These are phyloP conservation scores for Henckelia pumila DNA, from an alignment of 257 asterid genomes.

Conservation along the genomic window DNA sequence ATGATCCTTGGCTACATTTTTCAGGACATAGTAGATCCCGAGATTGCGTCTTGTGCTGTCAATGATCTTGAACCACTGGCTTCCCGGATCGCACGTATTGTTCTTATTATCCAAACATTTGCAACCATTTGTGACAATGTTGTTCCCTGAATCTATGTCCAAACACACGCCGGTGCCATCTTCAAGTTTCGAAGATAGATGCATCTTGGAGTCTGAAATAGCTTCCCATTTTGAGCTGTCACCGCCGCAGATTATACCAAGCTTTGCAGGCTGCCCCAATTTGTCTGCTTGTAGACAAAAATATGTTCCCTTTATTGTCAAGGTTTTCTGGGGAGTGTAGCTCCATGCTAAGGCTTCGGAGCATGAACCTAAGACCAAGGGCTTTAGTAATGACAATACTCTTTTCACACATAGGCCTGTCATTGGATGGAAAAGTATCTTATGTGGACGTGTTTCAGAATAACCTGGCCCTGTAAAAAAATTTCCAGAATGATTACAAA, in stretches of 20 bases:
- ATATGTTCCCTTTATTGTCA: constrained; percentile 61
- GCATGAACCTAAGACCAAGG: constrained; percentile 75
- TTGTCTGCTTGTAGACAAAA: constrained; percentile 68
- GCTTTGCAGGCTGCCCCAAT: constrained; percentile 66
- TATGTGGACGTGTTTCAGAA: constrained; percentile 43
- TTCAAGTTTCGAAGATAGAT: constrained; percentile 67
- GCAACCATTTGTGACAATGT: constrained; percentile 62
- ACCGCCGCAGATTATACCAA: constrained; percentile 51
- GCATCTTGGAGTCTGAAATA: constrained; percentile 86
- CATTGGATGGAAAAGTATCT: constrained; percentile 73
- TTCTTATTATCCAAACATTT: constrained; percentile 57
- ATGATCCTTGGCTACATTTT: constrained; percentile 34
- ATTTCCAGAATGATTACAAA: background rate
- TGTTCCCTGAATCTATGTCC: constrained; percentile 62
- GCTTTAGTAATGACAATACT: constrained; percentile 35
- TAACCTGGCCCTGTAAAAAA: constrained; percentile 75
- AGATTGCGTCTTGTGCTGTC: constrained; percentile 56
- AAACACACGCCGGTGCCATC: constrained; percentile 66
- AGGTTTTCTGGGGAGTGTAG: constrained; percentile 47
- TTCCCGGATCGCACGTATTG: constrained; percentile 74
- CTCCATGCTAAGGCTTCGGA: constrained; percentile 73
- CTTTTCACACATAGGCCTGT: constrained; percentile 71
- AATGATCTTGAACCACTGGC: constrained; percentile 95
- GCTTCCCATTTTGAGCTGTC: constrained; percentile 67
- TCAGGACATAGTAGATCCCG: constrained; percentile 32